Evolutionary conservation across 164 flowering plant species (phyloP).

Genomic region (Macadamia integrifolia): DNA sequence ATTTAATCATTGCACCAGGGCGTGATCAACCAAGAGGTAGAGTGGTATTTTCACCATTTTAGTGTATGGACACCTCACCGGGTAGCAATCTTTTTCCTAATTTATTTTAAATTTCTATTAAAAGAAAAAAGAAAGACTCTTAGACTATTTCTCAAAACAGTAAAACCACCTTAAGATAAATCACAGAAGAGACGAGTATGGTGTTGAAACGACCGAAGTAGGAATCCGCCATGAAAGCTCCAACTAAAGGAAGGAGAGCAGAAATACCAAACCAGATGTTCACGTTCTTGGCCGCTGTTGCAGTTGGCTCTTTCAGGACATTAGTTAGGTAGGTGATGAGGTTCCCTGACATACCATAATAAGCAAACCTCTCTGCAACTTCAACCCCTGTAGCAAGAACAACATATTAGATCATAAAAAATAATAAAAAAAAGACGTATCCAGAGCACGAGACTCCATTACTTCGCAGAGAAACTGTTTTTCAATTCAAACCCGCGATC

Average conservation of each 20-base stretch:
- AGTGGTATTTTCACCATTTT: too few relatives aligned
- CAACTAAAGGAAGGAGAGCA: slow-evolving; percentile 45
- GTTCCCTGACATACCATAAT: slow-evolving; percentile 43
- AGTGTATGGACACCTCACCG: too few relatives aligned
- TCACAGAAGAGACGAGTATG: slow-evolving; percentile 34
- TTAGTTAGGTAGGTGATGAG: slow-evolving; percentile 50
- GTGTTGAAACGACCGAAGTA: slow-evolving; percentile 56
- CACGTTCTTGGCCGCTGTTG: slow-evolving; percentile 50
- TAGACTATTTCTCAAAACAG: not conserved
- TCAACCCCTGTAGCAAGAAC: slow-evolving; percentile 42
- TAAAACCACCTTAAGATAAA: slow-evolving; percentile 33
- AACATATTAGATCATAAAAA: too few relatives aligned
- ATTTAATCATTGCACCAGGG: too few relatives aligned
- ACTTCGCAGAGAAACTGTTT: too few relatives aligned
- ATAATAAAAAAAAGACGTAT: too few relatives aligned
- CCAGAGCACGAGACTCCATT: too few relatives aligned
- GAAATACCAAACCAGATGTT: slow-evolving; percentile 60
- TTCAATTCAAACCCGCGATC: too few relatives aligned
- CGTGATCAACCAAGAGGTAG: too few relatives aligned
- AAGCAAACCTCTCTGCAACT: slow-evolving; percentile 56
- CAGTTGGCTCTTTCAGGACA: slow-evolving; percentile 26
- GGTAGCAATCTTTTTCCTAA: too few relatives aligned
- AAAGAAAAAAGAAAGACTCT: not conserved
- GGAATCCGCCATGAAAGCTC: slow-evolving; percentile 62
- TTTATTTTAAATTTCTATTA: not conserved